These are phyloP conservation scores for Blastobotrys arbuscula DNA, from an alignment of 1,139 yeast genomes.

Conservation along the genomic window DNA sequence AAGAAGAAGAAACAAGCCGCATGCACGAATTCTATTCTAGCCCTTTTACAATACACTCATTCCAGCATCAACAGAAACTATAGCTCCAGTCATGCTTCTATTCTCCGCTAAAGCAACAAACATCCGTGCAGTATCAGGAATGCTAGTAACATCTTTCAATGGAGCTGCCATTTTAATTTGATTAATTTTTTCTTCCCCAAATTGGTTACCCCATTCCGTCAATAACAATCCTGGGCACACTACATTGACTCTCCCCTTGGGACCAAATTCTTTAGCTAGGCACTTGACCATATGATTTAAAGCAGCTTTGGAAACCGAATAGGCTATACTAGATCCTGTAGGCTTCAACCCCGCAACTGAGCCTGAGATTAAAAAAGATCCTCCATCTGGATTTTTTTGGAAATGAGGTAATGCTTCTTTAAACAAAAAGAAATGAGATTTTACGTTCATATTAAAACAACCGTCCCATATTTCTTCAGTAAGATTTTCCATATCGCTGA, in stretches of 20 bases:
- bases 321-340: constrained; percentile 39
- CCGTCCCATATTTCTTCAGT: constrained; percentile 26
- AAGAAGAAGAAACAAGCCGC: not conserved
- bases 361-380: constrained; percentile 37
- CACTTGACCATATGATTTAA: constrained; percentile 36
- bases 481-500: constrained; percentile 22
- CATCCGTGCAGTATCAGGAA: constrained; percentile 37
- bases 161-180: constrained; percentile 29
- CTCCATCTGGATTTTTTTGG: constrained; percentile 35
- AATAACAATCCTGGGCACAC: constrained; percentile 40
- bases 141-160: constrained; percentile 29
- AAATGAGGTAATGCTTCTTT: constrained; percentile 35
- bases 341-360: constrained; percentile 38
- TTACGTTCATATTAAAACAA: constrained; percentile 28
- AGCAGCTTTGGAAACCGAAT: constrained; percentile 39
- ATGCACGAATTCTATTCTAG: not conserved
- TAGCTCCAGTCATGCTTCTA: constrained; percentile 35
- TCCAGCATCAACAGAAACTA: constrained; percentile 35
- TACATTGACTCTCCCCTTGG: constrained; percentile 35
- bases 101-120: constrained; percentile 34
- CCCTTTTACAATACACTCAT: constrained; percentile 11
- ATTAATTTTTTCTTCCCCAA: constrained; percentile 32
- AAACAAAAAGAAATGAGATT: constrained; percentile 36
- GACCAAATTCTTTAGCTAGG: constrained; percentile 37
- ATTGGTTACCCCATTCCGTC: constrained; percentile 40